phyloP scores from a whole-genome alignment of 2,329 filamentous ascomycete genomes.

The Aspergillus sp. region DNA sequence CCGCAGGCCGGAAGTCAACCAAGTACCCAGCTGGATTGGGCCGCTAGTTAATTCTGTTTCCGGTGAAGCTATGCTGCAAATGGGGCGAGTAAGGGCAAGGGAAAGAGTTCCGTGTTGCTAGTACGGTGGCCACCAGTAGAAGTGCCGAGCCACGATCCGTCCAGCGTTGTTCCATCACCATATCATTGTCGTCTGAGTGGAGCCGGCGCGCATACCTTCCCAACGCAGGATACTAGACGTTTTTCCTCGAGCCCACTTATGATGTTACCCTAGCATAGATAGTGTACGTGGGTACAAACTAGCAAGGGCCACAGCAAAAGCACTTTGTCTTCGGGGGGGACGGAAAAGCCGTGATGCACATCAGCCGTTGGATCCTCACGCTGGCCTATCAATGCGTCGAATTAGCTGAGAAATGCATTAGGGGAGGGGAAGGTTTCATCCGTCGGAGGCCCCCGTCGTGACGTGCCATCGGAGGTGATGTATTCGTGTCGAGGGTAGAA shows the following conservation, averaged over 20 bases:
- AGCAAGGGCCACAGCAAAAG: neutral
- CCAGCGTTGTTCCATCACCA: neutral
- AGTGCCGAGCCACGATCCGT: neutral
- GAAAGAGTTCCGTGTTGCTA: neutral
- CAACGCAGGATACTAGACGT: neutral
- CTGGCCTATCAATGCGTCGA: neutral
- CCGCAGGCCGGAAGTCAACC: neutral
- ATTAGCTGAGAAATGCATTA: neutral
- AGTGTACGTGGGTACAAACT: neutral
- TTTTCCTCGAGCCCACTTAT: neutral
- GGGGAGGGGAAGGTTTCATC: neutral
- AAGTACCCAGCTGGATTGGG: neutral
- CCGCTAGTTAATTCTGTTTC: neutral
- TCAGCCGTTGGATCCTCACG: conserved; percentile 4
- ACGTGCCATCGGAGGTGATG: neutral
- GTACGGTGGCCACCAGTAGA: neutral
- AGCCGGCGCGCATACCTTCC: conserved; percentile 5
- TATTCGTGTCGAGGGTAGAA: neutral
- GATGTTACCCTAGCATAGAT: neutral
- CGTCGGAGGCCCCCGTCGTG: too few species aligned
- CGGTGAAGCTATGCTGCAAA: neutral
- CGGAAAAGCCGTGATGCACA: neutral
- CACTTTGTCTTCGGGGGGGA: neutral
- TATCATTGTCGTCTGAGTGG: neutral
- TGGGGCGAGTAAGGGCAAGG: neutral